Conservation (phyloP, 352 stramenopile genomes). For the Pythium aphanidermatum region DNA sequence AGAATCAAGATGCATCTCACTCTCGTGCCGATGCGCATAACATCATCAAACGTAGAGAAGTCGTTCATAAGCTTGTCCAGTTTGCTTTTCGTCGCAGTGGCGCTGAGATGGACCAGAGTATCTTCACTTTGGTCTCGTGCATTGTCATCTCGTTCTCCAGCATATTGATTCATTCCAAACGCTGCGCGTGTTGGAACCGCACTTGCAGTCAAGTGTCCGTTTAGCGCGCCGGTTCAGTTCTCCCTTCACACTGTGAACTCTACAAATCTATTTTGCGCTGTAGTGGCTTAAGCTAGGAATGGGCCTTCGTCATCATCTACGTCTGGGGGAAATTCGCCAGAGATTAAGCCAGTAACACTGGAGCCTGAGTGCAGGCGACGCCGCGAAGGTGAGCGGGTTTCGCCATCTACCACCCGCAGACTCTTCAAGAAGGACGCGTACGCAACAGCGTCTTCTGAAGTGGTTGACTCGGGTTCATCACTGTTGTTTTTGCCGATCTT, state of each 20-base stretch:
- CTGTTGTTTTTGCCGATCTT: constrained; percentile 15
- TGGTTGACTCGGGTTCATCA: constrained; percentile 14
- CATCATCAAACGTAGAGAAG: constrained; percentile 82
- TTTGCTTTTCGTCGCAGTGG: constrained; percentile 75
- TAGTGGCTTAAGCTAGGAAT: constrained; percentile 9
- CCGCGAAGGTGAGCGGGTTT: constrained; percentile 20
- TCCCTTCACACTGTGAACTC: too few relatives aligned
- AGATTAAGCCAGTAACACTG: neutral
- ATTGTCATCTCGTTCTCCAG: neutral
- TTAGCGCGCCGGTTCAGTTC: too few relatives aligned
- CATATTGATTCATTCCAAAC: constrained; percentile 22
- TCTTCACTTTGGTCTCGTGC: constrained; percentile 9
- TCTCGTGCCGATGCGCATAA: constrained; percentile 81
- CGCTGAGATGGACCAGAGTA: constrained; percentile 33
- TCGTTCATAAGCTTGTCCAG: constrained; percentile 81
- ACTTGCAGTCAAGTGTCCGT: too few relatives aligned
- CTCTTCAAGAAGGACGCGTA: constrained; percentile 71
- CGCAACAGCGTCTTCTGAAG: constrained; percentile 33
- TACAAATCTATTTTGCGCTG: too few relatives aligned
- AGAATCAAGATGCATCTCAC: constrained; percentile 18
- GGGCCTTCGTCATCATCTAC: constrained; percentile 12
- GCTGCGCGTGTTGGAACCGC: neutral
- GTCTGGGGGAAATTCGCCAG: neutral
- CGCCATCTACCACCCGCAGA: constrained; percentile 55
- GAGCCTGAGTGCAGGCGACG: constrained; percentile 17